phyloP scores from a whole-genome alignment of 1,139 yeast species.

The Suhomyces bokatorum region DNA sequence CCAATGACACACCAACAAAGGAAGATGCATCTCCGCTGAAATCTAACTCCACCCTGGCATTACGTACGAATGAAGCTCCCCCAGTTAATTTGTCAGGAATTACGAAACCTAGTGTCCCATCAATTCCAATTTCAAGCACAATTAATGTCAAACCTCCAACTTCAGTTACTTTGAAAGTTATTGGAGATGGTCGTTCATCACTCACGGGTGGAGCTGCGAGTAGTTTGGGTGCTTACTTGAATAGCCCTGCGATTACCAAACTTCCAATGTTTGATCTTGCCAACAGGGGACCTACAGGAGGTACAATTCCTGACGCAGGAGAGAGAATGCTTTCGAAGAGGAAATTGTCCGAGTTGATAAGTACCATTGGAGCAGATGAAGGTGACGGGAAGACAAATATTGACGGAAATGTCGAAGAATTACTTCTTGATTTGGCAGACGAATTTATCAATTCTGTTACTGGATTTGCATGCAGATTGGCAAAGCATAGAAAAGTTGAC shows the following conservation, averaged over 20 bases:
- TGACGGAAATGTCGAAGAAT: conserved; percentile 95
- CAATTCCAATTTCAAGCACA: conserved; percentile 70
- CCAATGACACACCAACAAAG: conserved; percentile 14
- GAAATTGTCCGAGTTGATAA: conserved; percentile 81
- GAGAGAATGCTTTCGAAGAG: conserved; percentile 88
- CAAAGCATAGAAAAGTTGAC: conserved; percentile 92
- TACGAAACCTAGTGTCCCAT: conserved; percentile 67
- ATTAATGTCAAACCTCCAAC: conserved; percentile 65
- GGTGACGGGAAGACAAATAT: conserved; percentile 88
- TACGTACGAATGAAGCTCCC: conserved; percentile 18
- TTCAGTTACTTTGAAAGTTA: conserved; percentile 59
- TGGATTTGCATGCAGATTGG: conserved; percentile 88
- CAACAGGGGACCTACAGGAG: conserved; percentile 30
- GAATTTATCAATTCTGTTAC: conserved; percentile 92
- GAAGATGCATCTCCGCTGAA: conserved; percentile 9
- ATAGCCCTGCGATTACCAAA: conserved; percentile 74
- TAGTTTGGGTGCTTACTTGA: conserved; percentile 55
- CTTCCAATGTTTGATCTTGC: conserved; percentile 83
- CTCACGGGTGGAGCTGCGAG: conserved; percentile 84
- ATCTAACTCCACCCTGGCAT: conserved; percentile 10
- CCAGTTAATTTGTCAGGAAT: conserved; percentile 44
- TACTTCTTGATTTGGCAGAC: conserved; percentile 88
- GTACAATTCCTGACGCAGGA: conserved; percentile 47
- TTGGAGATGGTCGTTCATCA: conserved; percentile 66
- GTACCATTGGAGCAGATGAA: conserved; percentile 78